A percentile compares a stretch with the other conserved stretches of the same genome.
Conservation (phyloP, 2,329 filamentous ascomycete genomes). For the Fusarium begoniae region DNA sequence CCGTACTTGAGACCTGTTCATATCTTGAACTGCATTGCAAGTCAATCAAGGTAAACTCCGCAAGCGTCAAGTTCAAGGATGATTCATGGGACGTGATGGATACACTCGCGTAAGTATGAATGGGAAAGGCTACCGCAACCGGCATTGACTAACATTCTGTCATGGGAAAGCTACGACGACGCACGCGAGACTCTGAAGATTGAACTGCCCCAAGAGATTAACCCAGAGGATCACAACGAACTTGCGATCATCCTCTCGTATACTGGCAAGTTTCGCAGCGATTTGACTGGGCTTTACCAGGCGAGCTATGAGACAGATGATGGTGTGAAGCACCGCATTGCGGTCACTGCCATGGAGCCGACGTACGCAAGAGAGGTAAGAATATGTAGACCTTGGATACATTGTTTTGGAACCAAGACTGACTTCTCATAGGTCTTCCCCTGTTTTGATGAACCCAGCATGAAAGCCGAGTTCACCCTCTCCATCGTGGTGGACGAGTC, state of each 20-base stretch:
- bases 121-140: rapidly evolving
- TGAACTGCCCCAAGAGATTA: rapidly evolving
- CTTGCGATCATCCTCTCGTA: rapidly evolving
- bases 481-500: not conserved
- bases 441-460: rapidly evolving
- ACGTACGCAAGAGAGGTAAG: not conserved
- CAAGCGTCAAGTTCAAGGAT: rapidly evolving
- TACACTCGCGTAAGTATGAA: rapidly evolving
- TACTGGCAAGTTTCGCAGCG: not conserved
- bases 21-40: not conserved
- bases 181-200: not conserved
- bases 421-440: not conserved
- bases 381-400: rapidly evolving
- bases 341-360: not conserved
- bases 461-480: not conserved
- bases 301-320: not conserved
- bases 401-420: not conserved
- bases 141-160: rapidly evolving
- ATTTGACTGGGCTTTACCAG: not conserved
- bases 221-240: rapidly evolving
- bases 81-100: rapidly evolving
- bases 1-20: not conserved
- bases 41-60: not conserved
- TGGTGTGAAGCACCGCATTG: not conserved
- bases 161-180: not conserved